Evolutionary conservation across 768 basidiomycete species (phyloP), one percentile per base, ranked within the genome.

Genomic region (Pisolithus tinctorius): DNA sequence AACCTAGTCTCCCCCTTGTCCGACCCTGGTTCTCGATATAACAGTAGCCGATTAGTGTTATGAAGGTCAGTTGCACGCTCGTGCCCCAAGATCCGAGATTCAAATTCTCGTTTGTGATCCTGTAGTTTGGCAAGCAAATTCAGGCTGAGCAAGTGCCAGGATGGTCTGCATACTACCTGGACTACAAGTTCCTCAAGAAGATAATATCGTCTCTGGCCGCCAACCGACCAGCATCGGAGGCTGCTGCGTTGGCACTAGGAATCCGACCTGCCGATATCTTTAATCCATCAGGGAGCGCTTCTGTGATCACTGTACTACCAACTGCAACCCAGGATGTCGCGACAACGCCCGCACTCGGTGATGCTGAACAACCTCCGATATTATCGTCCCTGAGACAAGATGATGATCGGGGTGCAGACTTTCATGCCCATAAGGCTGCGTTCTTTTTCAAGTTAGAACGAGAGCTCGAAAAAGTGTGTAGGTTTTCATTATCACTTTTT

Each of bases 361-460:
- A 75, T 48, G 72, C 73, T 40, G 74, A 67, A 27, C 72, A 71
- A 53, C 77, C 83, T 20, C 79, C 80, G 39, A 76, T 87, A 57
- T 78, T 86, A 55, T 74, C 84, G 34, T 70, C 76, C 9, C 74
- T 82, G 5, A 75, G 77, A 20, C 77, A 83, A 59, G 85, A 89
- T 63, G 78, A 80, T 29, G 86, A 85, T 58, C 73, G 89, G 51
- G 85, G 89, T 1, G 81, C 87, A 16, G 86, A 90, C 62, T 93
- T 97, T 59, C 90, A 88, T 62, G 92, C 93, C 13, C 92, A 95
- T 73, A 92, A 94, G 64, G 90, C 94, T 4, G 92, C 93, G 1
- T 99, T 98, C 76, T 98, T 99, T 76, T 98, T 96, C 79, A 98
- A 94, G 67, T 80, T 99, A 0, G 94, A 97, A 67, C 81, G 95